These are phyloP conservation scores for Yueomyces sp. DNA, from an alignment of 805 yeast genomes.

Conservation along the genomic window DNA sequence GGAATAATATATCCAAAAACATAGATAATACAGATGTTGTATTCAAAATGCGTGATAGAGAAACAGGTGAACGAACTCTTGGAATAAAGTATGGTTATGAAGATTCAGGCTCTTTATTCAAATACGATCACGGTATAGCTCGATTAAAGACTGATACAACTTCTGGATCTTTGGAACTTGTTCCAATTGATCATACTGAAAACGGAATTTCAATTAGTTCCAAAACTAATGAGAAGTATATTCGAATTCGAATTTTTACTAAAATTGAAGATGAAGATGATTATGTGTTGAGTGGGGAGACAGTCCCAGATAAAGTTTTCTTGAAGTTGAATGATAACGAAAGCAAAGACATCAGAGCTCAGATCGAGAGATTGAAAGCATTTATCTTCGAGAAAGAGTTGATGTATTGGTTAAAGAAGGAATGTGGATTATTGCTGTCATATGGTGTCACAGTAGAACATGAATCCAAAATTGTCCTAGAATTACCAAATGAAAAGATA, in stretches of 20 bases:
- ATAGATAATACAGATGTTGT: conserved; percentile 24
- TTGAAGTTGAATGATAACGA: conserved; percentile 1
- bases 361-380: conserved; percentile 55
- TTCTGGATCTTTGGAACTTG: conserved; percentile 28
- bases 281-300: conserved; percentile 44
- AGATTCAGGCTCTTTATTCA: conserved; percentile 74
- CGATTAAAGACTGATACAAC: conserved; percentile 37
- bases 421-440: conserved; percentile 55
- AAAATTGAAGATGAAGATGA: conserved; percentile 40
- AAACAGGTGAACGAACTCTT: conserved; percentile 37
- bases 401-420: conserved; percentile 63
- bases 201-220: conserved; percentile 11
- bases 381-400: conserved; percentile 82
- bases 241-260: conserved; percentile 47
- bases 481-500: conserved; percentile 49
- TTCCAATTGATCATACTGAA: conserved; percentile 25
- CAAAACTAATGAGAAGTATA: conserved; percentile 26
- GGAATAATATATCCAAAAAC: conserved; percentile 34
- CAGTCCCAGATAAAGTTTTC: conserved; percentile 19
- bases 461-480: conserved; percentile 50
- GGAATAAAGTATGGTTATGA: conserved; percentile 86
- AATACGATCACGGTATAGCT: conserved; percentile 62
- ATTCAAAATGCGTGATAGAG: conserved; percentile 50
- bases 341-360: conserved; percentile 32
- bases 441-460: conserved; percentile 54